Conservation (phyloP, 176 grass and related monocot species). For the Triticum monococcum region DNA sequence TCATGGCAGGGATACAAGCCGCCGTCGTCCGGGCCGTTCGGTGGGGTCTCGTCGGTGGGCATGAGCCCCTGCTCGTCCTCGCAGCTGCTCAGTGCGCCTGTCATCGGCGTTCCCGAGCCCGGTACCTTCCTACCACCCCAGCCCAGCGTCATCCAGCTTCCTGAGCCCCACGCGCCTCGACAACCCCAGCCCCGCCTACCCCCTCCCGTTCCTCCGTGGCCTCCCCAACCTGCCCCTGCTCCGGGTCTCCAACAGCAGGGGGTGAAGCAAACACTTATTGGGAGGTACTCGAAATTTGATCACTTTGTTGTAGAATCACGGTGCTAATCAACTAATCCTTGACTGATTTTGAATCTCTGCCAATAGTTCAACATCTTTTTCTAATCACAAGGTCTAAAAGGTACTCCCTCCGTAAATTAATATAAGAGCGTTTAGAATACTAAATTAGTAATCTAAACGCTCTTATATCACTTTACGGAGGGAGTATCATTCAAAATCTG, state of each 20-base stretch:
- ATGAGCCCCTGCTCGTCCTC: slow-evolving; percentile 82
- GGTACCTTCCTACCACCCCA: slow-evolving; percentile 81
- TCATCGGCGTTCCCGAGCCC: slow-evolving; percentile 72
- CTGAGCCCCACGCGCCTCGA: slow-evolving; percentile 64
- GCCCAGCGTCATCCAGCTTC: slow-evolving; percentile 76
- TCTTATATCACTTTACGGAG: too few species aligned
- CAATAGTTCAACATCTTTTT: too few species aligned
- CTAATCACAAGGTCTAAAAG: too few species aligned
- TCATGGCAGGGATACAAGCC: slow-evolving; percentile 66
- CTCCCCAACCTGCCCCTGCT: slow-evolving; percentile 78
- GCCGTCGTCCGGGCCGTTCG: slow-evolving; percentile 24
- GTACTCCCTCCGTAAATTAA: too few species aligned
- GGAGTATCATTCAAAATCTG: too few species aligned
- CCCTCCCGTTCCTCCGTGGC: slow-evolving; percentile 81
- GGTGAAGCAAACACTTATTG: too few species aligned
- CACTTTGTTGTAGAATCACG: too few species aligned
- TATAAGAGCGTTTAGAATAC: too few species aligned
- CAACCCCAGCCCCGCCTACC: slow-evolving; percentile 46
- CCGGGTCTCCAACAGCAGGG: slow-evolving; percentile 87
- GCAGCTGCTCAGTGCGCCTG: slow-evolving; percentile 73
- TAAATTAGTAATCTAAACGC: too few species aligned
- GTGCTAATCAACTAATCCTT: too few species aligned
- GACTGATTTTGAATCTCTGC: too few species aligned
- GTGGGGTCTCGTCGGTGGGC: slow-evolving; percentile 29
- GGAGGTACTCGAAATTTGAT: too few species aligned